Percentiles rank a stretch among this genome's conserved stretches.
These are phyloP conservation scores for Hevea brasiliensis DNA, from an alignment of 345 rosid species.

Conservation along the genomic window DNA sequence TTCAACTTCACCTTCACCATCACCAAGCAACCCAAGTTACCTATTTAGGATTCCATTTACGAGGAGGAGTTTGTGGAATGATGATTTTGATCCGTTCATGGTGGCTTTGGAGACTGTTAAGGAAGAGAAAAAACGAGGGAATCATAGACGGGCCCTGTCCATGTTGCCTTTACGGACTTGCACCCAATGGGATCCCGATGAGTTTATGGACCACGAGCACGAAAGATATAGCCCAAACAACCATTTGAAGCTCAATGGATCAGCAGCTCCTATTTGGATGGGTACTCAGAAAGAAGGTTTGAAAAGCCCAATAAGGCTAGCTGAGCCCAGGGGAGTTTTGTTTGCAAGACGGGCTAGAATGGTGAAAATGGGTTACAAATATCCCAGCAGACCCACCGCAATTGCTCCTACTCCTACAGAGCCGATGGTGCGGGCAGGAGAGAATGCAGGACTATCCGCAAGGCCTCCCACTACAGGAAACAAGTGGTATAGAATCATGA, in stretches of 20 bases:
- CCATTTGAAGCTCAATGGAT: neutral
- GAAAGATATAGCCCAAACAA: neutral
- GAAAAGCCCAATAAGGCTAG: constrained; percentile 4
- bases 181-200: neutral
- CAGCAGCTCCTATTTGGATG: neutral
- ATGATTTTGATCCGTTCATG: constrained; percentile 59
- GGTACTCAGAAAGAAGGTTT: neutral
- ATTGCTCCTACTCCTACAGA: neutral
- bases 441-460: neutral
- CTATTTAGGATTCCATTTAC: constrained; percentile 26
- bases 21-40: constrained; percentile 17
- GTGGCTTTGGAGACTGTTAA: constrained; percentile 49
- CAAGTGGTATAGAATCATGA: constrained; percentile 34
- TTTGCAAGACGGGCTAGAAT: constrained; percentile 28
- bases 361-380: constrained; percentile 24
- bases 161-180: constrained; percentile 31
- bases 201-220: neutral
- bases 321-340: constrained; percentile 23
- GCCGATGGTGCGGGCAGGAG: constrained; percentile 4
- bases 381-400: constrained; percentile 6
- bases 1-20: constrained; percentile 10
- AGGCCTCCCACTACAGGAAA: neutral
- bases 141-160: constrained; percentile 35
- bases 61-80: constrained; percentile 45
- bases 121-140: constrained; percentile 29